Conservation (phyloP, 371 early-diverging fungal species). For the Mucor piriformis region DNA sequence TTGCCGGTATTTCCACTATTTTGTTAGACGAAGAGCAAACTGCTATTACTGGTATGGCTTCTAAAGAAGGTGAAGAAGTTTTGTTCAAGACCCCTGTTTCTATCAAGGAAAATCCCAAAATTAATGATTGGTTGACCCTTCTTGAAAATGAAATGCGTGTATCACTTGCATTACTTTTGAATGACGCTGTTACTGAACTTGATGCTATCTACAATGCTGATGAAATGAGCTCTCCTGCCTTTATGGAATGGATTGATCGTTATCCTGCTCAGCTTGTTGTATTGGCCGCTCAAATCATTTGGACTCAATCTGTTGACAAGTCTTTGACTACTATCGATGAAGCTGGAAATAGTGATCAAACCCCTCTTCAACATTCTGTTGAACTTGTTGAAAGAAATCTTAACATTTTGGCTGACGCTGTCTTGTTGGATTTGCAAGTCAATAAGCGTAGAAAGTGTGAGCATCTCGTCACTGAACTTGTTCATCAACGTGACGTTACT, state of each 20-base stretch:
- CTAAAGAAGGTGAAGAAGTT: conserved; percentile 93
- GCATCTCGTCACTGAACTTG: conserved; percentile 96
- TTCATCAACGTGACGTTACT: conserved; percentile 96
- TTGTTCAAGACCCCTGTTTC: conserved; percentile 79
- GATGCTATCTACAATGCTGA: conserved; percentile 68
- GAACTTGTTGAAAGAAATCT: conserved; percentile 74
- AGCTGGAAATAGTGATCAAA: conserved; percentile 31
- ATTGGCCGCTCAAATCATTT: conserved; percentile 86
- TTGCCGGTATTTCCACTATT: conserved; percentile 94
- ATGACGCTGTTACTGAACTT: conserved; percentile 73
- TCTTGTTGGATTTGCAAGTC: conserved; percentile 81
- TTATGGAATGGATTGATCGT: conserved; percentile 88
- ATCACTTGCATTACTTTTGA: conserved; percentile 79
- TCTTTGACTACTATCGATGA: conserved; percentile 58
- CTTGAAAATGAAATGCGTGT: conserved; percentile 92
- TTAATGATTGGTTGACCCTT: conserved; percentile 97
- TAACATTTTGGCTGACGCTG: conserved; percentile 89
- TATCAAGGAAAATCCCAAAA: conserved; percentile 83
- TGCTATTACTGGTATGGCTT: conserved; percentile 82
- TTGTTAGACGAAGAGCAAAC: conserved; percentile 76
- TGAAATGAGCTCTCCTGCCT: conserved; percentile 58
- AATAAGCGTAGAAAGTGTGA: conserved; percentile 95
- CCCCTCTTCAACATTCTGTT: conserved; percentile 63
- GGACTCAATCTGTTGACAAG: conserved; percentile 90
- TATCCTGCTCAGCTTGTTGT: conserved; percentile 95